phyloP scores from a whole-genome alignment of 345 rosid genomes.

The thale cress (Arabidopsis thaliana) region TAIR10.1 NC_003070.9:2834501-2835000 shows the following conservation, averaged over 20 bases:
- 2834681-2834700: constrained; percentile 60
- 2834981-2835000: constrained; percentile 57
- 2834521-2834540: constrained; percentile 91
- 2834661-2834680: constrained; percentile 95
- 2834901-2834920: constrained; percentile 28
- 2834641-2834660: constrained; percentile 79
- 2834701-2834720: constrained; percentile 55
- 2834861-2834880: constrained; percentile 1
- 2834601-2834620: constrained; percentile 22
- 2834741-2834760: constrained; percentile 95
- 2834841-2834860: constrained; percentile 2
- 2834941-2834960: constrained; percentile 56
- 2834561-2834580: constrained; percentile 20
- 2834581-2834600: constrained; percentile 32
- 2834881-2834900: constrained; percentile 29
- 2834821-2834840: constrained; percentile 12
- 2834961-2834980: constrained; percentile 81
- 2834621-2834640: constrained; percentile 58
- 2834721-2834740: constrained; percentile 92
- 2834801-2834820: constrained; percentile 10
- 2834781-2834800: constrained; percentile 91
- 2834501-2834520: constrained; percentile 96
- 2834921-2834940: constrained; percentile 77
- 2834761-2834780: constrained; percentile 99
- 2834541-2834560: constrained; percentile 62